Evolutionary conservation across 2,329 filamentous ascomycete species (phyloP), one percentile per base, ranked within the genome.

Genomic region (Triangularia verruculosa): DNA sequence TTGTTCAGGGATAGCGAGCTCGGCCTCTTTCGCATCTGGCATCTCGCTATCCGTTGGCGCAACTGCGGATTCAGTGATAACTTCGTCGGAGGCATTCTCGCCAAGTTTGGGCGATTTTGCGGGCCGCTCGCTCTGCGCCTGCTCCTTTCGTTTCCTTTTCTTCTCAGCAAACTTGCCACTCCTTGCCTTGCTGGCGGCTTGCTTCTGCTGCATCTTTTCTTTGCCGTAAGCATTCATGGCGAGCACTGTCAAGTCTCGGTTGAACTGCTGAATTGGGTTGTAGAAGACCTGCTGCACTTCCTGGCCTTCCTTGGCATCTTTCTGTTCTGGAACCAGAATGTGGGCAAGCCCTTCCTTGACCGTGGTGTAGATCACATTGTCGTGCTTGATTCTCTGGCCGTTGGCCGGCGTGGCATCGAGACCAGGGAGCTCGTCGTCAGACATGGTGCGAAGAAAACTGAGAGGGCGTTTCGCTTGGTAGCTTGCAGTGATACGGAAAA

Each of bases 241-340:
- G 13, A 99, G 83, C 25, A 97, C 92, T 65, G 92, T 97, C 68
- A 99, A 78, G 74, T 99, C 95, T 55, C 96, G 90, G 77, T 99
- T 99, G 82, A 98, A 99, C 74, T 99, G 95, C 75, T 99, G 95
- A 61, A 99, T 97, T 0, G 95, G 94, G 71, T 99, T 99, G 83
- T 99, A 99, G 74, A 99, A 99, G 62, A 99, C 96, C 71, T 94
- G 90, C 70, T 88, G 85, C 43, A 87, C 82, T 70, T 86, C 82
- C 59, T 88, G 84, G 64, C 83, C 79, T 71, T 86, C 84, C 62
- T 81, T 76, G 6, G 74, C 74, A 62, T 77, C 75, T 70, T 76
- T 79, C 68, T 68, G 72, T 34, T 76, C 74, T 25, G 82, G 84
- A 17, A 84, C 82, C 52, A 86, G 74, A 53, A 87, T 86, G 30